Evolutionary conservation across 2,329 filamentous ascomycete species (phyloP).

Genomic region (Coniochaeta prunicola): DNA sequence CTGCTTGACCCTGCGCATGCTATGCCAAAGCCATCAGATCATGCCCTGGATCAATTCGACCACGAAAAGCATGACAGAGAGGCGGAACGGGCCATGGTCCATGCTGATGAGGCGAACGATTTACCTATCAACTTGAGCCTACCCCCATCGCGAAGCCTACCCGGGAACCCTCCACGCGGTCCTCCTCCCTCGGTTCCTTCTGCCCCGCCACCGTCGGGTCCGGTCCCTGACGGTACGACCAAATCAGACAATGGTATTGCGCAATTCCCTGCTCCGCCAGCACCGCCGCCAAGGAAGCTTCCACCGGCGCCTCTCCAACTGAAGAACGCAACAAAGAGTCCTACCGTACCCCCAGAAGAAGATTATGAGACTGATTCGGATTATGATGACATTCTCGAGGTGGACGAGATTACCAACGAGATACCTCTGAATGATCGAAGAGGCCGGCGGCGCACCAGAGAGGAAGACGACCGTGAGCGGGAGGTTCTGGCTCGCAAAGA

Average conservation of each 20-base stretch:
- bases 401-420: slow-evolving; percentile 39
- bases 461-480: slow-evolving; percentile 77
- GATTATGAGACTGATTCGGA: slow-evolving; percentile 65
- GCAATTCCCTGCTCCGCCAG: slow-evolving; percentile 45
- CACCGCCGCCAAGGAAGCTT: slow-evolving; percentile 65
- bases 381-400: slow-evolving; percentile 71
- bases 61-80: slow-evolving; percentile 44
- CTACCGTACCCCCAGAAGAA: slow-evolving; percentile 37
- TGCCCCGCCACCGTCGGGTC: slow-evolving; percentile 23
- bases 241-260: slow-evolving; percentile 35
- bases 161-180: slow-evolving; percentile 40
- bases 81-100: slow-evolving; percentile 37
- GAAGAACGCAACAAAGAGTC: slow-evolving; percentile 30
- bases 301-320: slow-evolving; percentile 82
- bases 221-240: slow-evolving; percentile 35
- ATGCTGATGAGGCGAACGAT: slow-evolving; percentile 35
- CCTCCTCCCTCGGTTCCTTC: slow-evolving; percentile 45
- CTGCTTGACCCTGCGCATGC: slow-evolving; percentile 48
- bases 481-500: slow-evolving; percentile 62
- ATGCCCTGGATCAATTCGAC: slow-evolving; percentile 50
- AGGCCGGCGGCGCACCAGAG: slow-evolving; percentile 75
- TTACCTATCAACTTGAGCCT: slow-evolving; percentile 44
- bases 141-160: slow-evolving; percentile 50
- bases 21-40: slow-evolving; percentile 56
- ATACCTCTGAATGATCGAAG: slow-evolving; percentile 50